Conservation (phyloP, 805 yeast species). For the Metschnikowia gruessii region DNA sequence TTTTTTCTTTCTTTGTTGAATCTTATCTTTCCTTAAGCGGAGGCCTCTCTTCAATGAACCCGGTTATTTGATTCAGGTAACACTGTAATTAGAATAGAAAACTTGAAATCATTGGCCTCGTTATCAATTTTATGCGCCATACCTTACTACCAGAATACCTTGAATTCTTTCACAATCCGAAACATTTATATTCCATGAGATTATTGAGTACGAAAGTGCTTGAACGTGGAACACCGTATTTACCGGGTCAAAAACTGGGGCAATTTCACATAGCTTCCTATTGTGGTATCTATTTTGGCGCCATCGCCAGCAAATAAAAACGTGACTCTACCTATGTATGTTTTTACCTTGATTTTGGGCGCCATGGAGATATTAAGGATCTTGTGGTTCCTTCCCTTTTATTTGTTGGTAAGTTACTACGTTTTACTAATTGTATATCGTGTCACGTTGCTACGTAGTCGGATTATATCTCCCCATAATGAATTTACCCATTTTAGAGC, state of each 20-base stretch:
- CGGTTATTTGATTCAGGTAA: slow-evolving; percentile 7
- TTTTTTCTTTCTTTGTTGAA: too few relatives aligned
- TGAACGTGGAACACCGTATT: slow-evolving; percentile 35
- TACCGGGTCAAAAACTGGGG: slow-evolving; percentile 34
- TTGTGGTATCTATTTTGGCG: slow-evolving; percentile 15
- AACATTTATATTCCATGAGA: slow-evolving; percentile 11
- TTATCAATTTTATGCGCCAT: slow-evolving; percentile 15
- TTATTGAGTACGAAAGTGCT: slow-evolving; percentile 37
- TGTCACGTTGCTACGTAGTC: too few relatives aligned
- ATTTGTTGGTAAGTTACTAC: too few relatives aligned
- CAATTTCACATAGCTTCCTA: slow-evolving; percentile 21
- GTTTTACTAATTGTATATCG: too few relatives aligned
- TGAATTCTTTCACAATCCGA: slow-evolving; percentile 10
- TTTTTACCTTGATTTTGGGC: slow-evolving; percentile 32
- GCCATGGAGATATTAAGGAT: slow-evolving; percentile 33
- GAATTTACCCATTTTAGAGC: too few relatives aligned
- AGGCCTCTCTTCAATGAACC: too few relatives aligned
- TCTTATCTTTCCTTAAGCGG: too few relatives aligned
- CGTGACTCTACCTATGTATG: slow-evolving; percentile 30
- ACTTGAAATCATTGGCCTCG: slow-evolving; percentile 18
- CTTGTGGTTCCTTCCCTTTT: too few relatives aligned
- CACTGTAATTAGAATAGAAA: slow-evolving; percentile 17
- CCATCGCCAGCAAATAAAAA: slow-evolving; percentile 12
- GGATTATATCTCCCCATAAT: too few relatives aligned
- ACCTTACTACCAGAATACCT: slow-evolving; percentile 14